Evolutionary conservation across 2,329 filamentous ascomycete species (phyloP), one percentile per base, ranked within the genome.

Genomic region (Chrysoporthe cubensis): DNA sequence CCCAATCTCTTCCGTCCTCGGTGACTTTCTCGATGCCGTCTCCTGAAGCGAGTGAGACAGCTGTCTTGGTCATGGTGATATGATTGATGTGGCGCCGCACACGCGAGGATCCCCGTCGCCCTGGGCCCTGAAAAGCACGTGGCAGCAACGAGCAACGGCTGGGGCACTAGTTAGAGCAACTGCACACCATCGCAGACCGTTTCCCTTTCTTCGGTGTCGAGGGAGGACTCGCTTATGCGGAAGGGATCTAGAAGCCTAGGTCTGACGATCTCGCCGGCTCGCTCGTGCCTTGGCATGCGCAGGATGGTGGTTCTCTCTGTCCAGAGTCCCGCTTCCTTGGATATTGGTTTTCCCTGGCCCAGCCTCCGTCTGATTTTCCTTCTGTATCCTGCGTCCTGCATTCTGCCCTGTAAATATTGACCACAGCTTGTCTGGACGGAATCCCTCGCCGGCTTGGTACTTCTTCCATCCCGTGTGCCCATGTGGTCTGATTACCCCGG

Each of bases 81-180:
- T 60, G 57, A 60, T 40, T 57, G n/a, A 57, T 14, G 54, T 40
- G 54, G 54, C 32, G 54, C 54, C 54, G 54, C 32, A 44, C 57
- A 60, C 57, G 57, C 42, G 57, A 60, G 42, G 13, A 43, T 43
- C 37, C 42, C 42, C 42, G 37, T 60, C 57, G 14, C n/a, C 42
- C 40, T 60, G 40, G 57, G 40, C 42, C 57, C 57, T 42, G 21
- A 7, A 60, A 26, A 60, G 57, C 57, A 60, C 57, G 57, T 60
- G 57, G 57, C 57, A 43, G 37, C 57, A 44, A 44, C 57, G 56
- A 42, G 57, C 57, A 26, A 60, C 40, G 40, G 42, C 57, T 18
- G 34, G 34, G 54, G 5, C 18, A 21, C 54, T 57, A 40, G 54
- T 37, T 16, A 34, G 54, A 37, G 54, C 54, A 57, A 57, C 54